A percentile compares a stretch with the other conserved stretches of the same genome.
Evolutionary conservation across 805 yeast genomes (phyloP).

Genomic region (Kregervanrija fluxuum): DNA sequence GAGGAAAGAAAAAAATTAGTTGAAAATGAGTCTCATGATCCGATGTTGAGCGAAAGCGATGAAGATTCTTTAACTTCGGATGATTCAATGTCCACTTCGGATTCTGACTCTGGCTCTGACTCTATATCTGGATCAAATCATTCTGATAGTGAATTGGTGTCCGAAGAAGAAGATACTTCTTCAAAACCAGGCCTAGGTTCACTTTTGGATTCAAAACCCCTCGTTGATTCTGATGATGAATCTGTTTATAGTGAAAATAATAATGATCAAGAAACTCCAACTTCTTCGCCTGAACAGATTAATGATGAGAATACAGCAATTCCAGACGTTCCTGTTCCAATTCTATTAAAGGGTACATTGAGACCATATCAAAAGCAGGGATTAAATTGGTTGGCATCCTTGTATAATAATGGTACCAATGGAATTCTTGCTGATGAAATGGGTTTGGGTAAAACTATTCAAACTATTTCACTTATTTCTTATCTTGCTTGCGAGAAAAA

Average conservation of each 20-base stretch:
- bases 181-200: conserved; percentile 29
- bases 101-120: conserved; percentile 18
- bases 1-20: conserved; percentile 16
- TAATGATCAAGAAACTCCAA: conserved; percentile 25
- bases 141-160: conserved; percentile 10
- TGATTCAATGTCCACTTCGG: conserved; percentile 4
- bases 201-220: conserved; percentile 23
- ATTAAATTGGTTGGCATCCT: conserved; percentile 91
- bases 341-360: conserved; percentile 68
- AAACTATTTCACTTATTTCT: conserved; percentile 79
- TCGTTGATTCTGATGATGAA: conserved; percentile 26
- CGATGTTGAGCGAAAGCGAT: conserved; percentile 11
- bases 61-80: conserved; percentile 8
- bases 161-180: conserved; percentile 15
- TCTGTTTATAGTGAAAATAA: conserved; percentile 26
- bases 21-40: conserved; percentile 14
- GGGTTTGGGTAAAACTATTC: conserved; percentile 98
- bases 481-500: conserved; percentile 91
- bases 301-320: conserved; percentile 28
- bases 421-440: conserved; percentile 98
- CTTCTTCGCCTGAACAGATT: conserved; percentile 30
- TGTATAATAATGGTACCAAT: conserved; percentile 86
- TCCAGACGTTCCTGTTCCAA: conserved; percentile 73
- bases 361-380: conserved; percentile 95
- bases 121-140: conserved; percentile 8